Conservation (phyloP, 2,329 filamentous ascomycete species). For the Fusarium tanahbumbuense region DNA sequence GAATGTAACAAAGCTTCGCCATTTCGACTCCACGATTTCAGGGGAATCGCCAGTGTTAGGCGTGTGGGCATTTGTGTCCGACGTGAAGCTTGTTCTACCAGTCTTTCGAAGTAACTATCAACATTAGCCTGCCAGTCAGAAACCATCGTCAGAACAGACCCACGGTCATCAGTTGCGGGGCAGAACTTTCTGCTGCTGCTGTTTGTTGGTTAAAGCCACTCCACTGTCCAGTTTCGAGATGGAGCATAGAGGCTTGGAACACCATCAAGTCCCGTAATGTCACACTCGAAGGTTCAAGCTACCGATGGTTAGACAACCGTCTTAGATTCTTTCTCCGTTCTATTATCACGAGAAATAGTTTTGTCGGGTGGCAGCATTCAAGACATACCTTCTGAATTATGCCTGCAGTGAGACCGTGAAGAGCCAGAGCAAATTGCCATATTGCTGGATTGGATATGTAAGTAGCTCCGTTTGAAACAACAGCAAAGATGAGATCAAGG, state of each 20-base stretch:
- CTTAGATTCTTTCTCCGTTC: not conserved
- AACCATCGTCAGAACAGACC: slow-evolving; percentile 7
- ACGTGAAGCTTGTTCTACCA: slow-evolving; percentile 38
- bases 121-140: slow-evolving; percentile 10
- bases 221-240: slow-evolving; percentile 43
- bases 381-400: slow-evolving; percentile 35
- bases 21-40: slow-evolving; percentile 39
- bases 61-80: slow-evolving; percentile 25
- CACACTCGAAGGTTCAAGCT: slow-evolving; percentile 30
- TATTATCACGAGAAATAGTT: not conserved
- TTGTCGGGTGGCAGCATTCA: not conserved
- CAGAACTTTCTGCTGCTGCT: slow-evolving; percentile 35
- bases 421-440: slow-evolving; percentile 44
- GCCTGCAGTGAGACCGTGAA: slow-evolving; percentile 34
- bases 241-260: slow-evolving; percentile 41
- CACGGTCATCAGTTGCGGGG: slow-evolving; percentile 35
- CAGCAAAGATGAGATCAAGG: slow-evolving; percentile 36
- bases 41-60: slow-evolving; percentile 29
- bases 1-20: slow-evolving; percentile 31
- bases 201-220: slow-evolving; percentile 40
- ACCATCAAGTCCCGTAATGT: slow-evolving; percentile 34
- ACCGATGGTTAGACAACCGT: not conserved
- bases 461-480: slow-evolving; percentile 40
- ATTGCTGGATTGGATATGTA: slow-evolving; percentile 34
- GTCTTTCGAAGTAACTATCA: slow-evolving; percentile 39